Evolutionary conservation across 73 alveolate genomes (phyloP).

Genomic region (Durusdinium trenchii): DNA sequence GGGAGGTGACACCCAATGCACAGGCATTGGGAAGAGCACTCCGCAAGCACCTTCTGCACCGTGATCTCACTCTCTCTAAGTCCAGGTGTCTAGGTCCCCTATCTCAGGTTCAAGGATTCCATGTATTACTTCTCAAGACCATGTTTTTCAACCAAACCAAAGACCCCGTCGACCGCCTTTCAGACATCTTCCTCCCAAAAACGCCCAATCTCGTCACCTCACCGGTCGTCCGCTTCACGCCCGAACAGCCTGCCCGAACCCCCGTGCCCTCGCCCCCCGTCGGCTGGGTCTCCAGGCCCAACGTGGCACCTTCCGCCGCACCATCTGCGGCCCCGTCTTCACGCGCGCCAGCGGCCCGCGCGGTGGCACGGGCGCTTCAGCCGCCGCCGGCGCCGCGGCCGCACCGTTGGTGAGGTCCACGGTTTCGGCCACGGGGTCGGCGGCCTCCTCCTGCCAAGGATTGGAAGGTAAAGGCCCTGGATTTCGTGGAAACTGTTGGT

Average conservation of each 20-base stretch:
- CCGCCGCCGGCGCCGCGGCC: conserved; percentile 15
- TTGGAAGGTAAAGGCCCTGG: no score
- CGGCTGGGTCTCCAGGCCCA: conserved; percentile 14
- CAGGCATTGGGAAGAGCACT: no score
- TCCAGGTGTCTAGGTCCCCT: no score
- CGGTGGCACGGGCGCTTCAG: not conserved
- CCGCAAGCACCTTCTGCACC: no score
- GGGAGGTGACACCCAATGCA: no score
- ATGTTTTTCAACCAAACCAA: no score
- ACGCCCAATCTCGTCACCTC: not conserved
- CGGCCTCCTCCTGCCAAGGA: conserved; percentile 27
- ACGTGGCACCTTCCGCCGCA: conserved; percentile 68
- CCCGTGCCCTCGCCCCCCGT: not conserved
- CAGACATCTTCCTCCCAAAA: not conserved
- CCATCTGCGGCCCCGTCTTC: conserved; percentile 88
- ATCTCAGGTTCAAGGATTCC: no score
- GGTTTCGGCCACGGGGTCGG: conserved; percentile 51
- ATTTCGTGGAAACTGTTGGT: no score
- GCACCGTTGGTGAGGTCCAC: conserved; percentile 49
- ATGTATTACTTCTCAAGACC: no score
- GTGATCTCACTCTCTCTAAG: no score
- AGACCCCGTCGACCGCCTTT: no score
- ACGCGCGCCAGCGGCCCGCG: conserved; percentile 19
- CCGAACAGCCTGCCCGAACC: not conserved
- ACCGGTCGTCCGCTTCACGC: no score